Evolutionary conservation across 2,329 filamentous ascomycete genomes (phyloP), one percentile per base, ranked within the genome.

Genomic region (Diaporthe australafricana): DNA sequence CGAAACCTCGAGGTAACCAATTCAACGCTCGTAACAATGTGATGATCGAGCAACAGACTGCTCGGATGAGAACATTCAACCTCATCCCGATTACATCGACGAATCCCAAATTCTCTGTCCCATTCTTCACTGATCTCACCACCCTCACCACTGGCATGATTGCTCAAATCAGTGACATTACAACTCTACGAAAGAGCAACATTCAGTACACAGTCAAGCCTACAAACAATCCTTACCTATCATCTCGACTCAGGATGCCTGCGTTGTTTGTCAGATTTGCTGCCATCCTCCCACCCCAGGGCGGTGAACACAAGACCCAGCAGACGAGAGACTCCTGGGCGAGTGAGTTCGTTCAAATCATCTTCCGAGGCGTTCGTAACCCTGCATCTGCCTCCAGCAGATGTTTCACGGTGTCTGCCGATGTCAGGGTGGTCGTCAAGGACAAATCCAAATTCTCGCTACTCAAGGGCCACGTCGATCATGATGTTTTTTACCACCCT

Each of bases 401-500:
- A 3, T 72, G 65, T 30, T 77, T 87, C 17, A 79, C 79, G 14
- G 83, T 84, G 47, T 78, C 86, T 16, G 84, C 86, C 2, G 87
- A 89, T 68, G 89, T 88, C 12, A 84, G 86, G n/a, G 84, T 91
- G 48, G 83, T 83, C 32, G 87, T 91, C 20, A 81, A 83, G 12
- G 86, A 88, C 71, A 86, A 84, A n/a, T 76, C 82, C 7, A 88
- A 87, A 72, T 90, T 91, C 76, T 82, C 82, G 50, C 82, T 87
- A n/a, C 84, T 92, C 14, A 85, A 85, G 75, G 84, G 84, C 12
- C 85, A 84, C 55, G 84, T 90, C 30, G 90, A 92, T 75, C 84
- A 84, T 3, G 89, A 92, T 76, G 88, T 94, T 30, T 86, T 85
- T 3, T 94, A 93, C 79, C 87, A 89, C 74, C 80, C 85, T 2